Evolutionary conservation across 768 basidiomycete species (phyloP), one percentile per base, ranked within the genome.

Genomic region (Rubroboletus pulcherrimus): DNA sequence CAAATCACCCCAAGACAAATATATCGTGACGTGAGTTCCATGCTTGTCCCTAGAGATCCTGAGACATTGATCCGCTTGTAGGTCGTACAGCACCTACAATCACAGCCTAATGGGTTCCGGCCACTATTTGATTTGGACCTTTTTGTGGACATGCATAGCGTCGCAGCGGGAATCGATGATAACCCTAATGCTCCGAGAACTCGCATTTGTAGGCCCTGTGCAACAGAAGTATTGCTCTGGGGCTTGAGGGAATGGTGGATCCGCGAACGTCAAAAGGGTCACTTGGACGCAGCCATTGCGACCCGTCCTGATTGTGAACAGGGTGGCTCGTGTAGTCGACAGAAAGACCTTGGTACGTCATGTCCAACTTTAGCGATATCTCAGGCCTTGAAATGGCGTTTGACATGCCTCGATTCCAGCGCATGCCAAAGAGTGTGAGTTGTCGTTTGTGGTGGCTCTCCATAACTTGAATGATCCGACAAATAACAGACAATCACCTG

Each of bases 231-330:
- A 2, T 74, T 92, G 17, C 73, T 91, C 3, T 89, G 83, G 76
- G 90, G 90, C 11, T 65, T 92, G 42, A 82, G 78, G 57, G 88
- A 86, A 38, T 93, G 90, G 90, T 92, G 91, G 89, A 73, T 91
- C 34, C 75, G 86, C 48, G 89, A 92, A 70, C 81, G 90, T 30
- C 78, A 76, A 71, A 87, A 84, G 63, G 89, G 86, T 15, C 78
- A 81, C 59, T 68, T 87, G 50, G 84, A 84, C 40, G 78, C 77
- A 44, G 66, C 65, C 42, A 67, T 89, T n/a, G 67, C 77, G 61
- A 77, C 70, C n/a, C 77, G 88, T 38, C 81, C 80, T 33, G 86
- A 92, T 63, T 93, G 90, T 60, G 78, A 78, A 10, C 78, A 87
- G 7, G 87, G 86, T n/a, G 71, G 66, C 30, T 66, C 58, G 12